phyloP scores from a whole-genome alignment of 371 early-diverging fungal species.

The Catenaria anguillulae region DNA sequence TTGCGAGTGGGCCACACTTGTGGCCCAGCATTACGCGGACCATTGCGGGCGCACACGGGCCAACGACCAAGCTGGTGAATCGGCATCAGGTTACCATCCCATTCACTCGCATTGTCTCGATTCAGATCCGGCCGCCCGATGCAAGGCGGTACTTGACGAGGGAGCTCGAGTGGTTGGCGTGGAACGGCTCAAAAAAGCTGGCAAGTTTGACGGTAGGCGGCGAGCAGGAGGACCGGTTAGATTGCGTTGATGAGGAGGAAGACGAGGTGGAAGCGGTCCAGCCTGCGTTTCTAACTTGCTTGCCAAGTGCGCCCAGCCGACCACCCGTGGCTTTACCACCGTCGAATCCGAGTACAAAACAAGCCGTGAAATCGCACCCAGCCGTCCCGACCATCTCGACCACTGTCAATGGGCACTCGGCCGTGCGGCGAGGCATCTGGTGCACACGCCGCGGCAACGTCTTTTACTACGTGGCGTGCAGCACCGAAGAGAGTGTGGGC shows the following conservation, averaged over 20 bases:
- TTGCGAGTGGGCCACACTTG: neutral
- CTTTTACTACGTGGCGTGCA: neutral
- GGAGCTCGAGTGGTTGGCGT: neutral
- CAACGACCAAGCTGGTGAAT: neutral
- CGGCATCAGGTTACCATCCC: neutral
- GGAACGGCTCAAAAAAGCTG: neutral
- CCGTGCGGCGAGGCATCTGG: neutral
- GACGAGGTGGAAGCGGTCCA: neutral
- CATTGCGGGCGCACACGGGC: neutral
- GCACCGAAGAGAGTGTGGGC: neutral
- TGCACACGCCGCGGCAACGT: neutral
- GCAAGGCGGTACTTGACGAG: neutral
- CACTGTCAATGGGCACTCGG: neutral
- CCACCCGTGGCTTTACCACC: too few relatives aligned
- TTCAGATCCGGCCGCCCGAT: neutral
- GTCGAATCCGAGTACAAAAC: too few relatives aligned
- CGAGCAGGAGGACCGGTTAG: too few relatives aligned
- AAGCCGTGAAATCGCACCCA: too few relatives aligned
- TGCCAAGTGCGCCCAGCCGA: too few relatives aligned
- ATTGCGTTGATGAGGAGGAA: too few relatives aligned
- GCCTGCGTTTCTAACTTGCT: neutral
- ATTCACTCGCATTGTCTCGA: neutral
- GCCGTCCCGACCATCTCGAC: neutral
- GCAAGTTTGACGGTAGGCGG: too few relatives aligned
- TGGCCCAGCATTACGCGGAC: neutral